Percentiles rank a stretch among this genome's conserved stretches.
Evolutionary conservation across 2,329 filamentous ascomycete genomes (phyloP).

Genomic region (Alternaria ethzedia): DNA sequence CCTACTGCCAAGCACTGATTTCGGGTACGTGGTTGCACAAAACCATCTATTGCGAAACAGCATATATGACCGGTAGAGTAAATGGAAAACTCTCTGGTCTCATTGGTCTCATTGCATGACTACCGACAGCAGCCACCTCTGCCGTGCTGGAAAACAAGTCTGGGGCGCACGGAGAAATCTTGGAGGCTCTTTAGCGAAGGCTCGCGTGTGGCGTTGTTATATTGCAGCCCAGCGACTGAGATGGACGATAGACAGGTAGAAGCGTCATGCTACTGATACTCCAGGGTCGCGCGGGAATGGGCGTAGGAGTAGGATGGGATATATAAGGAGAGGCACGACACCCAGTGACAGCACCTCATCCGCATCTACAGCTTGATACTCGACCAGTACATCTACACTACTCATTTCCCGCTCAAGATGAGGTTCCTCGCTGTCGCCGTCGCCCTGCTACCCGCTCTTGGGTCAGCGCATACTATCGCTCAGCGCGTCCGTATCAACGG

Average conservation of each 20-base stretch:
- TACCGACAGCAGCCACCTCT: not conserved
- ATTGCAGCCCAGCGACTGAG: constrained; percentile 12
- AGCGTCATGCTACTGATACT: constrained; percentile 6
- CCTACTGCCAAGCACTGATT: constrained; percentile 12
- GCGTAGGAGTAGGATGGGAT: not conserved
- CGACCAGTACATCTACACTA: not conserved
- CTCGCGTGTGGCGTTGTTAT: constrained; percentile 14
- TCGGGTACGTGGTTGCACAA: constrained; percentile 14
- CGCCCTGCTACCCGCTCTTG: constrained; percentile 40
- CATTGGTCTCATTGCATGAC: not conserved
- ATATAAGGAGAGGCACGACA: constrained; percentile 16
- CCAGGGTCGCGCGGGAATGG: not conserved
- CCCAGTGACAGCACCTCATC: not conserved
- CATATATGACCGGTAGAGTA: constrained; percentile 6
- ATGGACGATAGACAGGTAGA: constrained; percentile 3
- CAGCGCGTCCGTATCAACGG: constrained; percentile 51
- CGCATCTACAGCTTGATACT: not conserved
- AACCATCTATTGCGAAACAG: constrained; percentile 20
- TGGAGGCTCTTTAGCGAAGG: constrained; percentile 6
- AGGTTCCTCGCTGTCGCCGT: constrained; percentile 34
- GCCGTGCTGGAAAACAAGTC: not conserved
- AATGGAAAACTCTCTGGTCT: not conserved
- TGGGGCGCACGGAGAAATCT: constrained; percentile 14
- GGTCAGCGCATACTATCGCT: constrained; percentile 53
- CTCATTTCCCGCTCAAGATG: constrained; percentile 21